Conservation (phyloP, 108 stramenopile genomes). For the Cylindrotheca closterium region DNA sequence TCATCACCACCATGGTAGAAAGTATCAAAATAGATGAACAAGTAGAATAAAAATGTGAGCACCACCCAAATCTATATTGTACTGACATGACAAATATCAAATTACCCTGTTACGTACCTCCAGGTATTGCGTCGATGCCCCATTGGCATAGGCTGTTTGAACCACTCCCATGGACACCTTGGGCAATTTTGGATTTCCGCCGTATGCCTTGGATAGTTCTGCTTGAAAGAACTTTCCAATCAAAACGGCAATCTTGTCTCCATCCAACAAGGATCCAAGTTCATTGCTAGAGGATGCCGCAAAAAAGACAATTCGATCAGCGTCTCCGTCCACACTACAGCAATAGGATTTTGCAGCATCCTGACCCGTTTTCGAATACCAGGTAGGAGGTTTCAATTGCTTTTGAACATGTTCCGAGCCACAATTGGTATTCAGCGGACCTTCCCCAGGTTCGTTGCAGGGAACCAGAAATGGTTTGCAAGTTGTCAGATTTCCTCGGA, state of each 20-base stretch:
- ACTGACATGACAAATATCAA: not conserved
- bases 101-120: conserved; percentile 25
- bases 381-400: conserved; percentile 60
- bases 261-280: conserved; percentile 77
- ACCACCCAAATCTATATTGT: not conserved
- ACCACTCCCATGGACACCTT: conserved; percentile 86
- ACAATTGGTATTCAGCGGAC: conserved; percentile 86
- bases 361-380: conserved; percentile 20
- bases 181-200: not conserved
- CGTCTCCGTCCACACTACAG: conserved; percentile 97
- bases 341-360: conserved; percentile 36
- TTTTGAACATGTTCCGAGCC: conserved; percentile 97
- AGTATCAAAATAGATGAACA: not conserved
- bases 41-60: not conserved
- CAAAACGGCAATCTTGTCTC: conserved; percentile 95
- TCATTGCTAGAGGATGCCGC: conserved; percentile 11
- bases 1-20: no score
- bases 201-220: not conserved
- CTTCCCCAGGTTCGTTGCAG: conserved; percentile 65
- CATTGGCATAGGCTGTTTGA: conserved; percentile 99
- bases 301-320: conserved; percentile 97
- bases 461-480: conserved; percentile 34
- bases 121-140: conserved; percentile 89
- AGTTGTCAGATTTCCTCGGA: not conserved
- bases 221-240: conserved; percentile 79